Evolutionary conservation across 1,284 basidiomycete genomes (phyloP).

Genomic region (Melampsora larici-populina): DNA sequence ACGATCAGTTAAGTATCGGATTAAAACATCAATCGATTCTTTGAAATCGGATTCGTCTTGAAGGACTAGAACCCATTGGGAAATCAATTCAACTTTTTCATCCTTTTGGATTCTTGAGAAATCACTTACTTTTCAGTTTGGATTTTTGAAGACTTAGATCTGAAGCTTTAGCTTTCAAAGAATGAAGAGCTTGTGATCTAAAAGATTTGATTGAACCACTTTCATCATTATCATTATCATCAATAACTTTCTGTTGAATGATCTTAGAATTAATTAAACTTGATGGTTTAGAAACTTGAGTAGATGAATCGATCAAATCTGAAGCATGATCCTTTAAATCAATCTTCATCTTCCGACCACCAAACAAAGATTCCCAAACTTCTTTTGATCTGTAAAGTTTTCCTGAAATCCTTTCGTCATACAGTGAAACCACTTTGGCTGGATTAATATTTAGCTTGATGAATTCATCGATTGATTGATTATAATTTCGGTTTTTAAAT

Average conservation of each 20-base stretch:
- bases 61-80: no score
- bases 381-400: conserved; percentile 65
- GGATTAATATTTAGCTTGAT: conserved; percentile 85
- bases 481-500: conserved; percentile 67
- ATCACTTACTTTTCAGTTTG: conserved; percentile 11
- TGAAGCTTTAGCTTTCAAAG: conserved; percentile 13
- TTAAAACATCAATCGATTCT: conserved; percentile 56
- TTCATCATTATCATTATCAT: conserved; percentile 5
- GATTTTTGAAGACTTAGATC: conserved; percentile 8
- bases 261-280: background rate
- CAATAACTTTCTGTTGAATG: background rate
- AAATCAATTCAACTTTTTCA: no score
- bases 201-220: conserved; percentile 18
- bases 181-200: background rate
- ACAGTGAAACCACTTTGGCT: conserved; percentile 85
- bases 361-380: conserved; percentile 81
- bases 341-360: conserved; percentile 59
- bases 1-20: conserved; percentile 69
- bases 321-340: conserved; percentile 13
- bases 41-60: background rate
- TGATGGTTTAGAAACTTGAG: conserved; percentile 9
- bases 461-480: conserved; percentile 79
- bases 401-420: conserved; percentile 76
- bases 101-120: background rate
- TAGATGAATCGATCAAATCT: conserved; percentile 42